These are phyloP conservation scores for Tolypocladium paradoxum DNA, from an alignment of 2,329 filamentous ascomycete genomes.

Conservation along the genomic window DNA sequence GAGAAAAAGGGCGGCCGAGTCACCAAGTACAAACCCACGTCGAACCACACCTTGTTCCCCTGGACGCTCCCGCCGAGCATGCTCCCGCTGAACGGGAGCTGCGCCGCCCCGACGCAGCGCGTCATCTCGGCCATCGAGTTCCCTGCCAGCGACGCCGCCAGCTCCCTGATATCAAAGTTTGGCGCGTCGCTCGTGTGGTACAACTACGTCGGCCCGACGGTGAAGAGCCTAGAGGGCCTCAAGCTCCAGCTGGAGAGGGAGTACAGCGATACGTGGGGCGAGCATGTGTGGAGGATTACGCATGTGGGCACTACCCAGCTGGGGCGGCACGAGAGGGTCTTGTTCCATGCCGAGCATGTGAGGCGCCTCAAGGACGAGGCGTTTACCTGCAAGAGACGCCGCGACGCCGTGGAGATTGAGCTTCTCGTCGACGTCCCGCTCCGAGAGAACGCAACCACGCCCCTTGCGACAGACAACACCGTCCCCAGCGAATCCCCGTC, in stretches of 20 bases:
- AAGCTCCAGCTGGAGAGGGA: conserved; percentile 60
- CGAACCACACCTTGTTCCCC: conserved; percentile 79
- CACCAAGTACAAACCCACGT: conserved; percentile 37
- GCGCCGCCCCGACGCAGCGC: conserved; percentile 58
- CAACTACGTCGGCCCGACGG: conserved; percentile 29
- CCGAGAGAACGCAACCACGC: conserved; percentile 14
- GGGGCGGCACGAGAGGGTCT: conserved; percentile 79
- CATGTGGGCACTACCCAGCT: conserved; percentile 72
- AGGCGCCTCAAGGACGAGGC: conserved; percentile 71
- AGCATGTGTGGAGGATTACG: conserved; percentile 57
- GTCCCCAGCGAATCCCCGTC: background rate
- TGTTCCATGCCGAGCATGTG: conserved; percentile 65
- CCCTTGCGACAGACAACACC: conserved; percentile 8
- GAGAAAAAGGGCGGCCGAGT: conserved; percentile 28
- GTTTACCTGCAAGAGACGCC: conserved; percentile 68
- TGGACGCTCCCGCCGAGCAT: conserved; percentile 78
- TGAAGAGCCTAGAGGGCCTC: conserved; percentile 44
- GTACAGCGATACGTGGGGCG: conserved; percentile 27
- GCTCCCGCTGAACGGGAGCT: conserved; percentile 68
- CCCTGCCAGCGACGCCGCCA: conserved; percentile 32
- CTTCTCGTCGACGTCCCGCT: conserved; percentile 32
- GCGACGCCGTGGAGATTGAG: conserved; percentile 62
- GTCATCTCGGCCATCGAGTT: conserved; percentile 61
- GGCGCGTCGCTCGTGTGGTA: conserved; percentile 23
- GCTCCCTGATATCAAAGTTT: conserved; percentile 20